Evolutionary conservation across 73 alveolate species (phyloP).

Genomic region (Uronychia setigera): DNA sequence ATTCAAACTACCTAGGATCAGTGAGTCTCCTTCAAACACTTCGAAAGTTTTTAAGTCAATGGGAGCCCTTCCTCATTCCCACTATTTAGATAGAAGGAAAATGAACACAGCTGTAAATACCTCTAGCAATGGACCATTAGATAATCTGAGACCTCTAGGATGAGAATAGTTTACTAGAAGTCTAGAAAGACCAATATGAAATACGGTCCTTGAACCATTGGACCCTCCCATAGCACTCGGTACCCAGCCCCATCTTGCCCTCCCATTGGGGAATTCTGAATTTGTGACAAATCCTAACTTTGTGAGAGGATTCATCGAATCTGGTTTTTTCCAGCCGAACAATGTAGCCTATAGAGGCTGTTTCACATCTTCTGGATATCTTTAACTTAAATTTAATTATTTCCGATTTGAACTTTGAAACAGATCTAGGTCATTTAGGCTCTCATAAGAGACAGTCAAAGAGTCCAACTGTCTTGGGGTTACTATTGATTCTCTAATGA

Average conservation of each 20-base stretch:
- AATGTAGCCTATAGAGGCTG: not conserved
- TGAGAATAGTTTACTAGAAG: not conserved
- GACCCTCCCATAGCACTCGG: not conserved
- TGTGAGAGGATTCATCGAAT: not conserved
- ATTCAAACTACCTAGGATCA: not conserved
- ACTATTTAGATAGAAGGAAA: not conserved
- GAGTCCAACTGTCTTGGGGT: not conserved
- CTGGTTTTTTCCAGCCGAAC: not conserved
- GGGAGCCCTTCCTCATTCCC: not conserved
- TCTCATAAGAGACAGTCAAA: not conserved
- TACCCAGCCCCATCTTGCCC: not conserved
- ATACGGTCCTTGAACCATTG: not conserved
- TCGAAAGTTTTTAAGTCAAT: not conserved
- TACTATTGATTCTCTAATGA: not conserved
- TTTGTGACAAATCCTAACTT: not conserved
- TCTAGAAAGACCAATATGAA: too few species aligned
- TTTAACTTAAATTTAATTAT: too few species aligned
- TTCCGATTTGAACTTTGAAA: not conserved
- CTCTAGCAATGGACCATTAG: too few species aligned
- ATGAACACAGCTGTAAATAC: too few species aligned
- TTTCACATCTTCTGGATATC: too few species aligned
- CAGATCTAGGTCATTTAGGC: not conserved
- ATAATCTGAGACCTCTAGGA: not conserved
- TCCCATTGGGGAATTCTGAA: not conserved
- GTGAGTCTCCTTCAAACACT: not conserved